Evolutionary conservation across 176 grass and related monocot genomes (phyloP), one percentile per base, ranked within the genome.

Genomic region (Lolium multiflorum): DNA sequence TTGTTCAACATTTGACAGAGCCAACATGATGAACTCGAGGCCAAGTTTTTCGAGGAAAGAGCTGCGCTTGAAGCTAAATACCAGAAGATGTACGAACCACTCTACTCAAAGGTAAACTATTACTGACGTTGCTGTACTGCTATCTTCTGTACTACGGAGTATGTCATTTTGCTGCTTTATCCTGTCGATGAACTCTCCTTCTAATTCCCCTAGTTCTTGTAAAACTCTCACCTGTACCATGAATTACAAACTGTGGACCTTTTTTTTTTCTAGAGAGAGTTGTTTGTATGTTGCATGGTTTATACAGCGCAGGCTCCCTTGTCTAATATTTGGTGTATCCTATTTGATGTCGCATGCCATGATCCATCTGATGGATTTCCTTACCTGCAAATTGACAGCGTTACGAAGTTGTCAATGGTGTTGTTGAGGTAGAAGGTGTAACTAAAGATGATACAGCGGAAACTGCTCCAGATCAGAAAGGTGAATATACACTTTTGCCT

Each of bases 31-130:
- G 93, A 92, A 61, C 61, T 98, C 12, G 80, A 95, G 81, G 89
- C 85, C 0, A 98, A 94, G 78, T 98, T 95, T 83, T 93, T 98
- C 1, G 93, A 94, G 88, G 91, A 98, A 74, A 98, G 93, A 82
- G 89, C 93, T 70, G 96, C 88, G 41, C 91, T 95, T 61, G 96
- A 98, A 89, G 91, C 91, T 50, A 98, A 95, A 85, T 98, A 95
- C 83, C 91, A 98, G 92, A 98, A 98, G 74, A 65, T 95, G 41
- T 98, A 98, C 12, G 90, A 94, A 80, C 96, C 96, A 56, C 86
- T 98, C 17, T 98, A 95, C 83, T 79, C 86, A 13, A 98, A 98
- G 93, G 96, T 94, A 71, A 70, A 20, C 12, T 70, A 79, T 15
- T 60, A 35, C 41, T 82, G 7, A 35, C 11, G 5, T 54, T 15